Evolutionary conservation across 257 asterid genomes (phyloP).

Genomic region (Ajuga chamaepitys): DNA sequence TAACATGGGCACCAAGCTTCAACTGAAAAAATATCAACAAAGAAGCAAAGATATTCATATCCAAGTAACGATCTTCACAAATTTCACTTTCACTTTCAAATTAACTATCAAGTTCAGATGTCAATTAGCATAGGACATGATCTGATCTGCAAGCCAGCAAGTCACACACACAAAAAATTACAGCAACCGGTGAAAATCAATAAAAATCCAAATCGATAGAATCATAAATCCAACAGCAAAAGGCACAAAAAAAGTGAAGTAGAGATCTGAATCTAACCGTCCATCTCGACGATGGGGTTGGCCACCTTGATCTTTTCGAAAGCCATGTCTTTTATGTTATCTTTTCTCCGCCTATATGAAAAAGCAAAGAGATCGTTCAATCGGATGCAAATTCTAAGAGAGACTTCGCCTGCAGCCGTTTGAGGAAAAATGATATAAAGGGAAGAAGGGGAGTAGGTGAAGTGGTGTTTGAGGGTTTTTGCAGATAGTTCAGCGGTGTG

Average conservation of each 20-base stretch:
- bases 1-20: slow-evolving; percentile 4
- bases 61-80: slow-evolving; percentile 13
- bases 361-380: neutral
- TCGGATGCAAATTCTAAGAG: neutral
- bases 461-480: slow-evolving; percentile 18
- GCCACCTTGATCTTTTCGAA: slow-evolving; percentile 86
- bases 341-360: neutral
- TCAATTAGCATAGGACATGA: neutral
- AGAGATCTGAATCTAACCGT: slow-evolving; percentile 80
- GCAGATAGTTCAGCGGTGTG: neutral
- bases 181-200: neutral
- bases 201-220: slow-evolving; percentile 9
- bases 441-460: slow-evolving; percentile 11
- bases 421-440: neutral
- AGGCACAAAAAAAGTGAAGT: neutral
- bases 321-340: slow-evolving; percentile 33
- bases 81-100: slow-evolving; percentile 6
- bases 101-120: slow-evolving; percentile 2
- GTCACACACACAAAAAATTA: neutral
- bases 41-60: neutral
- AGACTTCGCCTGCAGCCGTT: slow-evolving; percentile 2
- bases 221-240: slow-evolving; percentile 14
- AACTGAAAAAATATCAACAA: neutral
- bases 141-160: slow-evolving; percentile 9
- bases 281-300: slow-evolving; percentile 99